Conservation (phyloP, 441 rosid genomes). For the Brassica hybrid region DNA sequence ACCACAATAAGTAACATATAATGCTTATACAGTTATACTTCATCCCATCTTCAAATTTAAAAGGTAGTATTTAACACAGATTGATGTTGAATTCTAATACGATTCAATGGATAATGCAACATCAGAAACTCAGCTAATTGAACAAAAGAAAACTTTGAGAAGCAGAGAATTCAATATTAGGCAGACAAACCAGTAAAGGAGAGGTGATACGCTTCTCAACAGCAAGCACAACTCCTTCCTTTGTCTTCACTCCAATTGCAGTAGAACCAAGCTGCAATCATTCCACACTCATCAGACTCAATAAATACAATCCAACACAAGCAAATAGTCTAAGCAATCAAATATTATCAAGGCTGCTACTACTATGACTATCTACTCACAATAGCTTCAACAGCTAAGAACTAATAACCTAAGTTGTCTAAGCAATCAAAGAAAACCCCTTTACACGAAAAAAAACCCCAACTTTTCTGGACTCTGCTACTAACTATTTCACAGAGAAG, state of each 20-base stretch:
- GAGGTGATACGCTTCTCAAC: conserved; percentile 99
- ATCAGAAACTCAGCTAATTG: not conserved
- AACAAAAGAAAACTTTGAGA: not conserved
- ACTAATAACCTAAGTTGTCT: not conserved
- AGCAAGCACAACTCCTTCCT: conserved; percentile 97
- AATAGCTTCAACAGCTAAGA: not conserved
- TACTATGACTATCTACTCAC: too few species aligned
- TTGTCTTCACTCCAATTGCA: conserved; percentile 94
- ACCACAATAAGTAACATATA: not conserved
- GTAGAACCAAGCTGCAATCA: conserved; percentile 85
- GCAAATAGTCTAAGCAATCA: not conserved
- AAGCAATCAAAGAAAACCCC: not conserved
- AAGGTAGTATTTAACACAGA: too few species aligned
- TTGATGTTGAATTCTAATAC: too few species aligned
- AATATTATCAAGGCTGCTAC: too few species aligned
- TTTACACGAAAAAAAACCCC: not conserved
- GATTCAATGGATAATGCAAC: not conserved
- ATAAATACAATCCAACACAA: not conserved
- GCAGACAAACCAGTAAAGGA: conserved; percentile 67
- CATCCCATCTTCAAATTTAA: too few species aligned
- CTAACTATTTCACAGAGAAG: not conserved
- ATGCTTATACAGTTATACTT: not conserved
- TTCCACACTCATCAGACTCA: conserved; percentile 28
- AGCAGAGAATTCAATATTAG: not conserved
- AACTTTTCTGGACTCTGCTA: not conserved